These are phyloP conservation scores for Lepidopterella palustris DNA, from an alignment of 495 filamentous ascomycete species.

Conservation along the genomic window DNA sequence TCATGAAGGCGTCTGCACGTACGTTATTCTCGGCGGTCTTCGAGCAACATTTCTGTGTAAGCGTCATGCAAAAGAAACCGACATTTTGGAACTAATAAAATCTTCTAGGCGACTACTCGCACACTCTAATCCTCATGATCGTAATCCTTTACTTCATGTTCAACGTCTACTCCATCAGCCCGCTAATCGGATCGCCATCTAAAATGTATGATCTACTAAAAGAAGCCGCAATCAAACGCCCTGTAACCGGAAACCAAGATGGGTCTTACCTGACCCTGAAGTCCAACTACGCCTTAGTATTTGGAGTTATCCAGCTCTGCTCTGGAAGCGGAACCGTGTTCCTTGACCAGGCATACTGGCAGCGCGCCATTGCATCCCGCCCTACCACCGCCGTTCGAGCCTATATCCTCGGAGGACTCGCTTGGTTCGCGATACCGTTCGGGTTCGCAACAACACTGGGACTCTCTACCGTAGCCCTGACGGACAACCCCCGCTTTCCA, in stretches of 20 bases:
- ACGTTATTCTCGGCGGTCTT: constrained; percentile 31
- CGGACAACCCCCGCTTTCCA: constrained; percentile 29
- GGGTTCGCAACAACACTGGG: constrained; percentile 30
- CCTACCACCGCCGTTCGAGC: constrained; percentile 28
- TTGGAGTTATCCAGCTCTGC: constrained; percentile 32
- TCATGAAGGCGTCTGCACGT: constrained; percentile 24
- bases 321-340: constrained; percentile 27
- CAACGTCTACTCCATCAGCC: constrained; percentile 25
- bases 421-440: constrained; percentile 32
- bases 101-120: constrained; percentile 24
- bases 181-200: constrained; percentile 28
- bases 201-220: constrained; percentile 30
- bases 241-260: constrained; percentile 30
- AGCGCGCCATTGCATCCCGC: constrained; percentile 27
- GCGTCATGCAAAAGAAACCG: background rate
- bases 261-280: constrained; percentile 31
- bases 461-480: constrained; percentile 27
- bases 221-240: constrained; percentile 21
- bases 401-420: constrained; percentile 28
- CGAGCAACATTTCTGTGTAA: constrained; percentile 31
- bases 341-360: constrained; percentile 32
- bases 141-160: constrained; percentile 32
- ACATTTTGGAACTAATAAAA: background rate
- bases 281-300: constrained; percentile 30
- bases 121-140: constrained; percentile 31